Conservation (phyloP, 2,329 filamentous ascomycete species). For the Drechslerella stenobrocha region DNA sequence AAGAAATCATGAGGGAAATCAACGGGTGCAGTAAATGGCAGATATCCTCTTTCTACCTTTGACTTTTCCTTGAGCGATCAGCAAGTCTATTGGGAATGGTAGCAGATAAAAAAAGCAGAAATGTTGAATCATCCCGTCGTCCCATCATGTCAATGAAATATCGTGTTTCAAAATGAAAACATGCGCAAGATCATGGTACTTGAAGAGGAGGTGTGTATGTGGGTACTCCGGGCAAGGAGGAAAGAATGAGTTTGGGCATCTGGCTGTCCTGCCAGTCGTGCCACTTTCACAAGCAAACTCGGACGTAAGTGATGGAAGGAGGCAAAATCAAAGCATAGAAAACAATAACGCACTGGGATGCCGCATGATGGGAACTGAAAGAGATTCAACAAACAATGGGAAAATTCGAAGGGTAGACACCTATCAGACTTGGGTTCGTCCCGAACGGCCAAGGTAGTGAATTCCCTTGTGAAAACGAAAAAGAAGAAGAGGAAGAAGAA, state of each 20-base stretch:
- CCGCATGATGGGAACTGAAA: background rate
- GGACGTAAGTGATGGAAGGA: slow-evolving; percentile 6
- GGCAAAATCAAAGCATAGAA: background rate
- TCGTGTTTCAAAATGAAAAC: background rate
- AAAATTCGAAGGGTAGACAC: slow-evolving; percentile 1
- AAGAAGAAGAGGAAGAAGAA: no score
- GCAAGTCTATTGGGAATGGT: slow-evolving; percentile 13
- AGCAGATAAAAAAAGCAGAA: background rate
- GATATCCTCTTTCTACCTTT: slow-evolving; percentile 2
- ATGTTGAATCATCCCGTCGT: background rate
- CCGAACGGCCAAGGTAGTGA: background rate
- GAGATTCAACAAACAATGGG: background rate
- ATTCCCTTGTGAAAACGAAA: no score
- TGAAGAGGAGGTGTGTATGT: background rate
- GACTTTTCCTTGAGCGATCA: slow-evolving; percentile 1
- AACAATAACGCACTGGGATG: background rate
- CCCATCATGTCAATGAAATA: background rate
- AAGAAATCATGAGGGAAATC: background rate
- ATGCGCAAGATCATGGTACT: background rate
- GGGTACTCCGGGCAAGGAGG: background rate
- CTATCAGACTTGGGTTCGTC: background rate
- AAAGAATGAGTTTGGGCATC: slow-evolving; percentile 2
- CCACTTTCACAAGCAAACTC: slow-evolving; percentile 6
- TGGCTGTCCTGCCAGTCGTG: background rate
- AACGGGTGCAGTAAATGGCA: slow-evolving; percentile 3